Evolutionary conservation across 768 basidiomycete species (phyloP).

Genomic region (Ephemerocybe angulata): DNA sequence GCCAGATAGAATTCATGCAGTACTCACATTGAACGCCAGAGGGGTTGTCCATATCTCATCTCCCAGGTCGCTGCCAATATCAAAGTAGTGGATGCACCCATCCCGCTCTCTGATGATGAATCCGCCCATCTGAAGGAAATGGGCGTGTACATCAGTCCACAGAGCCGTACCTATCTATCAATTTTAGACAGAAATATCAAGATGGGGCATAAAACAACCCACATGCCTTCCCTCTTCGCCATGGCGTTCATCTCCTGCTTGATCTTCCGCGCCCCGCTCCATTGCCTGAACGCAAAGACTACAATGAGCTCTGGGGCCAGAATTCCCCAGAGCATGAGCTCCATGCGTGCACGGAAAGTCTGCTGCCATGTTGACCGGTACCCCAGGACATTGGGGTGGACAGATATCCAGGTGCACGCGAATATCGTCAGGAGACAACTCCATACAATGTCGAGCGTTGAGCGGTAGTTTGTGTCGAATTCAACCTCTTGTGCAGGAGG

Average conservation of each 20-base stretch:
- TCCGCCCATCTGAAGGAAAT: constrained; percentile 12
- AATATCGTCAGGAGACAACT: constrained; percentile 18
- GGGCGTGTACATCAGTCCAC: constrained; percentile 9
- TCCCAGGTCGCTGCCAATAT: background rate
- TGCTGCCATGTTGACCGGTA: constrained; percentile 3
- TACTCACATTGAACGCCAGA: no score
- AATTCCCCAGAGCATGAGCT: constrained; percentile 10
- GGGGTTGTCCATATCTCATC: background rate
- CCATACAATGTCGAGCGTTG: constrained; percentile 16
- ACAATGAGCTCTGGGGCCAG: constrained; percentile 13
- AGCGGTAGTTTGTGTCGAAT: constrained; percentile 8
- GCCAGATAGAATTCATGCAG: background rate
- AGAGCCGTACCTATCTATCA: background rate
- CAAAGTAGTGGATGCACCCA: background rate
- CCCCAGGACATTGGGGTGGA: constrained; percentile 17
- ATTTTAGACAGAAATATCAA: background rate
- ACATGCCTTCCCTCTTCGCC: background rate
- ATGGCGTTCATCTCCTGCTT: background rate
- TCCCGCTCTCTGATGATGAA: constrained; percentile 2
- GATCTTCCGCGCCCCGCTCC: constrained; percentile 4
- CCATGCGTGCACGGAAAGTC: background rate
- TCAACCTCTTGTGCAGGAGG: no score
- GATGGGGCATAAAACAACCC: background rate
- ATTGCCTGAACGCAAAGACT: constrained; percentile 8
- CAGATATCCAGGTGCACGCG: constrained; percentile 19